A percentile compares a stretch with the other conserved stretches of the same genome.
phyloP scores from a whole-genome alignment of 805 yeast genomes.

The Saccharomycopsis amapae region DNA sequence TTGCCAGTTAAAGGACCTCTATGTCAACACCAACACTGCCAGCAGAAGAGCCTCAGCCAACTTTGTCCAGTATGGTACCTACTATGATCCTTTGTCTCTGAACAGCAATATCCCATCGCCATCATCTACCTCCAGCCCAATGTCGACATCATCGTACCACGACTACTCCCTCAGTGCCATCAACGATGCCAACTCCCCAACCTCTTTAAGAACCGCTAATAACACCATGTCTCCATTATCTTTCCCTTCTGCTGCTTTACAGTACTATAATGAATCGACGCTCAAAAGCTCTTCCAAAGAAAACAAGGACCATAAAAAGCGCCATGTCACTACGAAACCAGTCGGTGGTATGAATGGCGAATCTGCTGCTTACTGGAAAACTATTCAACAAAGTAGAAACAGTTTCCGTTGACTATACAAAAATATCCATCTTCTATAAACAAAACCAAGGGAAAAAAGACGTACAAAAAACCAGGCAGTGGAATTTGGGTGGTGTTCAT shows the following conservation, averaged over 20 bases:
- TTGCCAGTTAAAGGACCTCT: conserved; percentile 11
- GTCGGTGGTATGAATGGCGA: too few species aligned
- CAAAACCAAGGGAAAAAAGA: too few species aligned
- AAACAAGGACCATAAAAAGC: too few species aligned
- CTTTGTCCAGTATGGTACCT: conserved; percentile 6
- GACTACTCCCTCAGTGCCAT: conserved; percentile 16
- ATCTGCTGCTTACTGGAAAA: too few species aligned
- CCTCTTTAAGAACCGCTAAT: conserved; percentile 8
- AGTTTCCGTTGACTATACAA: too few species aligned
- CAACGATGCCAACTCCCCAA: conserved; percentile 9
- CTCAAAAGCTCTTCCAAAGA: too few species aligned
- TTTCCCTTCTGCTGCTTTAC: conserved; percentile 3
- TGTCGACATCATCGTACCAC: background rate
- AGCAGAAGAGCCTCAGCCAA: conserved; percentile 2
- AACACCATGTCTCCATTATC: conserved; percentile 2
- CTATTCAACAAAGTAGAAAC: too few species aligned
- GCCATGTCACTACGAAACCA: too few species aligned
- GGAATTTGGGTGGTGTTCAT: too few species aligned
- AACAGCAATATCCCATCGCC: background rate
- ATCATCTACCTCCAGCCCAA: background rate
- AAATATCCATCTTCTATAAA: too few species aligned
- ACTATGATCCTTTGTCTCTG: conserved; percentile 7
- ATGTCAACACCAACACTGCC: conserved; percentile 10
- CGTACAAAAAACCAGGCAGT: too few species aligned
- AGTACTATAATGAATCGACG: conserved; percentile 5